Base-by-base conservation (phyloP, 2,329 filamentous ascomycete genomes). In the Aspergillus oerlinghausenensis region DNA sequence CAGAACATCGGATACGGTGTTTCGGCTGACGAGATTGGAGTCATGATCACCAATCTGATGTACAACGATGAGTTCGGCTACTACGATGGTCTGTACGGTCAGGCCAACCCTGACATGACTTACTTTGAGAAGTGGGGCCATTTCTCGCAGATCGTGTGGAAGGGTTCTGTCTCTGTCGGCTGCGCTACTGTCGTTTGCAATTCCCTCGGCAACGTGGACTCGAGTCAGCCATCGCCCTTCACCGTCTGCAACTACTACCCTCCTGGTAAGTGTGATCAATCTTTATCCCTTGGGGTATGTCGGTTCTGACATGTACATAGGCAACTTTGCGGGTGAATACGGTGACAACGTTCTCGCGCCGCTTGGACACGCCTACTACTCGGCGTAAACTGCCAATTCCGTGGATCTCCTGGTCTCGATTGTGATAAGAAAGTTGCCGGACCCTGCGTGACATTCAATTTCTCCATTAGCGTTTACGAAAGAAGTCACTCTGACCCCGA, bases 231-330 rank as follows among this genome's bases (percentile, higher is more conserved):
- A 40, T 76, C 85, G n/a, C 86, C 83, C 76, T 91, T 85, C 80
- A 92, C 89, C 29, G 90, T 95, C 67, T 96, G 91, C 87, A 93
- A 96, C 83, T 96, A 96, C 79, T 79, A 77, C 63, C 82, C 85
- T 60, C 77, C 85, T 61, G 91, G 90, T 89, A 84, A 74, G 84
- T 74, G 28, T 43, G 19, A 14, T 14, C 17, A 11, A 11, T 25
- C 29, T 11, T 4, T 10, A 19, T 21, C 7, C 10, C n/a, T 26
- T 23, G 5, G 32, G 28, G 25, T 32, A 10, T 10, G 11, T 3
- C 26, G 2, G 9, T 64, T 32, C 68, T 74, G 60, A 75, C 65
- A 45, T 63, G 17, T 29, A 25, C 50, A 23, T 52, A 81, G 82
- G 84, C 51, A 87, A 88, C 75, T 77, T 80, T 54, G 75, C 64